A percentile compares a stretch with the other conserved stretches of the same genome.
phyloP scores from a whole-genome alignment of 75 land plant species.

The Selaginella tamariscina region DNA sequence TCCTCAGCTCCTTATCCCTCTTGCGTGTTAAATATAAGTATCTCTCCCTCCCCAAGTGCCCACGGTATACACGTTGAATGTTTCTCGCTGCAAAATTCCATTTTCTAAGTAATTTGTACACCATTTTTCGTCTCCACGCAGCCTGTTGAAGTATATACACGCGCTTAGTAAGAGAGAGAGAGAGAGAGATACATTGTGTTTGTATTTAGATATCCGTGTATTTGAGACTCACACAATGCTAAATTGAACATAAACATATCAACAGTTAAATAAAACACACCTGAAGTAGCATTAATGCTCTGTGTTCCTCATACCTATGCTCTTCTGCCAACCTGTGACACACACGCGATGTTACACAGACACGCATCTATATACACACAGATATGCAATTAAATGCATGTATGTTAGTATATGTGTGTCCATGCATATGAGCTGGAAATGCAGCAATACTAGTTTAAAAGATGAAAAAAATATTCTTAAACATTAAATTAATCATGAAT shows the following conservation, averaged over 20 bases:
- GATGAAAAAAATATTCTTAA: too few species aligned
- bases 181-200: not conserved
- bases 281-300: not conserved
- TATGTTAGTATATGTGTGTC: too few species aligned
- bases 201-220: too few species aligned
- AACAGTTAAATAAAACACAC: not conserved
- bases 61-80: conserved; percentile 29
- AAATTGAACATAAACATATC: too few species aligned
- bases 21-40: conserved; percentile 1
- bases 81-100: conserved; percentile 19
- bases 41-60: conserved; percentile 21
- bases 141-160: conserved; percentile 2
- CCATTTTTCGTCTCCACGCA: conserved; percentile 19
- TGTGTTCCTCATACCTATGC: not conserved
- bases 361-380: too few species aligned
- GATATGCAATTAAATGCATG: too few species aligned
- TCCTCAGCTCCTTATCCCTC: conserved; percentile 13
- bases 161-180: not conserved
- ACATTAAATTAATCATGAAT: too few species aligned
- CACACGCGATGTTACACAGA: too few species aligned
- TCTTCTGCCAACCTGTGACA: not conserved
- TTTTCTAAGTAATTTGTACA: not conserved
- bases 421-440: too few species aligned
- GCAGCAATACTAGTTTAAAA: too few species aligned
- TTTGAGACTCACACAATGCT: too few species aligned